Evolutionary conservation across 331 rosid species (phyloP).

Genomic region (Prunus yedoensis): DNA sequence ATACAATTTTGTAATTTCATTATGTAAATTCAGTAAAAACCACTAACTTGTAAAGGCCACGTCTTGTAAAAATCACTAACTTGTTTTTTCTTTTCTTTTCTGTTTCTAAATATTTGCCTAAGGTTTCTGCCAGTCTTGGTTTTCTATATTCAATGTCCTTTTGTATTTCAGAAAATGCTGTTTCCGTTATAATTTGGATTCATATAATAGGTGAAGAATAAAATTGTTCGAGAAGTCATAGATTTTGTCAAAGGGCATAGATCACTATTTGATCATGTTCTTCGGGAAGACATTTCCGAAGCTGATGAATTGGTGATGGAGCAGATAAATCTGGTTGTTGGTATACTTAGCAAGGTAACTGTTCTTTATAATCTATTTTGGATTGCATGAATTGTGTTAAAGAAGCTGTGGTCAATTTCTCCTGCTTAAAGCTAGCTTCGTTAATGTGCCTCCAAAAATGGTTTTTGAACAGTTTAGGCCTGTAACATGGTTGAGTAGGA

Average conservation of each 20-base stretch:
- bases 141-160: neutral
- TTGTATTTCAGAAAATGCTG: conserved; percentile 17
- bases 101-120: neutral
- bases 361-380: neutral
- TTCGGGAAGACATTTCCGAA: conserved; percentile 64
- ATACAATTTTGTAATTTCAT: neutral
- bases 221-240: conserved; percentile 83
- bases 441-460: neutral
- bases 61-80: neutral
- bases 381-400: neutral
- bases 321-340: conserved; percentile 89
- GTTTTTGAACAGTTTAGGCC: conserved; percentile 4
- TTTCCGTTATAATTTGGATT: neutral
- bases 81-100: neutral
- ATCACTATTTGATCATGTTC: conserved; percentile 71
- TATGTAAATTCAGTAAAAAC: neutral
- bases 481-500: neutral
- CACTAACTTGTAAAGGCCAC: neutral
- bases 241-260: conserved; percentile 90
- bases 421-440: conserved; percentile 6
- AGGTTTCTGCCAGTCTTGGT: neutral
- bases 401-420: conserved; percentile 9
- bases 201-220: conserved; percentile 69
- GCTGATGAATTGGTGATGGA: conserved; percentile 74
- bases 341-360: conserved; percentile 88